Evolutionary conservation across 495 filamentous ascomycete genomes (phyloP), one percentile per base, ranked within the genome.

Genomic region (Talaromyces liani): DNA sequence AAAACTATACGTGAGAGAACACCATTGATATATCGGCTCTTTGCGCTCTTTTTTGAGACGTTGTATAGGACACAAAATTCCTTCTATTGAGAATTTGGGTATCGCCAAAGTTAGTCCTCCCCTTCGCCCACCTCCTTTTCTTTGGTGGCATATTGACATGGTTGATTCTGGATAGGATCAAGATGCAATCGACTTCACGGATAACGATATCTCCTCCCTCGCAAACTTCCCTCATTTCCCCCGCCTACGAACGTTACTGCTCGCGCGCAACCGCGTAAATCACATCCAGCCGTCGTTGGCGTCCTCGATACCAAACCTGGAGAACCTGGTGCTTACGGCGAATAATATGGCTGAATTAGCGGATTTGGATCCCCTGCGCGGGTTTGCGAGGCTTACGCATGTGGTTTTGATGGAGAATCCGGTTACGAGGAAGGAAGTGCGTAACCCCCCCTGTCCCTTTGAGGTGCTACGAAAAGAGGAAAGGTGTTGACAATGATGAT

Each of bases 61-160:
- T 75, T 72, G 72, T 87, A 80, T 85, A 98, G 94, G 94, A 76
- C 95, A 97, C 79, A 92, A 96, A 79, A 97, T 99, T 71, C 91
- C 94, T 70, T 84, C 88, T 24, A 97, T 98, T 80, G 95, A 99
- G 85, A 99, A 99, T 73, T 75, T 99, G 76, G 95, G 94, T 82
- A 88, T 93, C 74, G 93, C 94, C 62, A 92, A 91, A 66, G 93
- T 96, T 75, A 60, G 86, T 84, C 58, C 39, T 16, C 39, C 39
- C 64, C 29, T 58, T 9, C 9, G 41, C 2, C 53, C 49, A 36
- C 39, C 54, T 55, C 29, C 49, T 60, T 20, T 24, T 24, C 22
- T 24, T 24, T 24, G 22, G 22, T 24, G 22, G 22, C 22, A 24
- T 12, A 12, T 24, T 24, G 31, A 33, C 5, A 41, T 41, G 6